Evolutionary conservation across 129 eudicot species (phyloP).

Genomic region (Arctium lappa): DNA sequence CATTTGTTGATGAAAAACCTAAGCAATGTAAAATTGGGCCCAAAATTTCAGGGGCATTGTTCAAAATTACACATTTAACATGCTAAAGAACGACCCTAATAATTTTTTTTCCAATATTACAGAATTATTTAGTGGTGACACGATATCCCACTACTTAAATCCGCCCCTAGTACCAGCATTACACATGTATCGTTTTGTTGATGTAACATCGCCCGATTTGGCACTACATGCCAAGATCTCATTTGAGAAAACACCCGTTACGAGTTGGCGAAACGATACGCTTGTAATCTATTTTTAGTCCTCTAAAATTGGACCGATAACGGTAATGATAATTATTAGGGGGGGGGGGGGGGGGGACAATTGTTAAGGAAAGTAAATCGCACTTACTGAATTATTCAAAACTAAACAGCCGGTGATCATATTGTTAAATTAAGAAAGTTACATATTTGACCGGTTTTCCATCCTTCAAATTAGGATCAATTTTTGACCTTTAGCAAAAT

Average conservation of each 20-base stretch:
- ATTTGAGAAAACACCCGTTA: neutral
- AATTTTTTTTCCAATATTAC: no score
- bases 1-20: no score
- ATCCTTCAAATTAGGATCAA: conserved; percentile 20
- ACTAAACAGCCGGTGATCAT: neutral
- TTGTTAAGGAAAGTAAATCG: neutral
- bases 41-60: no score
- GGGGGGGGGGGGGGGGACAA: neutral
- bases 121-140: neutral
- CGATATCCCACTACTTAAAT: neutral
- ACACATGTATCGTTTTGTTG: neutral
- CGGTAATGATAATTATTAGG: neutral
- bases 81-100: no score
- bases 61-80: no score
- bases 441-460: conserved; percentile 5
- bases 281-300: neutral
- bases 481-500: conserved; percentile 9
- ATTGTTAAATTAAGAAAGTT: neutral
- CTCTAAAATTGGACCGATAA: neutral
- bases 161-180: neutral
- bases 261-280: neutral
- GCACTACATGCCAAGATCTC: neutral
- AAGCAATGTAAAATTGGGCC: no score
- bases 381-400: neutral
- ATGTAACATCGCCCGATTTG: neutral